Conservation (phyloP, 257 asterid genomes). For the Primulina eburnea region DNA sequence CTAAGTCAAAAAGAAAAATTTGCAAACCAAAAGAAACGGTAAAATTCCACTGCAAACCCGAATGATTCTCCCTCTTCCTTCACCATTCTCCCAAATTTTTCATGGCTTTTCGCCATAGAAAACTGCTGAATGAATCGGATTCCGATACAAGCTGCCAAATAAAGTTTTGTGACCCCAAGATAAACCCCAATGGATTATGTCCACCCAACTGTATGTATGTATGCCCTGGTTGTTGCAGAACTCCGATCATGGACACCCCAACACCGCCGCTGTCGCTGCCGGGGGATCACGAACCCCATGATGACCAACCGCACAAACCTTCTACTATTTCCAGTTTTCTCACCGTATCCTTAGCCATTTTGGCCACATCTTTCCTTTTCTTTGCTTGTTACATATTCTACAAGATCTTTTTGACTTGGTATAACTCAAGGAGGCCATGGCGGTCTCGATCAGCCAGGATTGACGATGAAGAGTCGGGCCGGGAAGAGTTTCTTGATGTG, state of each 20-base stretch:
- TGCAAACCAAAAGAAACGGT: too few species aligned
- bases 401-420: conserved; percentile 27
- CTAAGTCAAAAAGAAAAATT: conserved; percentile 28
- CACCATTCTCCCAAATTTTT: not conserved
- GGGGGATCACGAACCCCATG: not conserved
- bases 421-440: conserved; percentile 12
- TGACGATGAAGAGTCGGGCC: conserved; percentile 26
- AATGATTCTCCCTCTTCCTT: not conserved
- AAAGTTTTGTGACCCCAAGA: conserved; percentile 9
- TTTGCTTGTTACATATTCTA: conserved; percentile 43
- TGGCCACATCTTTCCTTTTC: conserved; percentile 41
- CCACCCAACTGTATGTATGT: conserved; percentile 17
- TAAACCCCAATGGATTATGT: conserved; percentile 26
- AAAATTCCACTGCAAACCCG: too few species aligned
- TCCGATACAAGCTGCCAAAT: conserved; percentile 24
- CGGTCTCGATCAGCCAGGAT: not conserved
- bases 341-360: conserved; percentile 33
- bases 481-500: conserved; percentile 36
- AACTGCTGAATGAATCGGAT: conserved; percentile 30
- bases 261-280: conserved; percentile 26
- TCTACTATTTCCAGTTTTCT: conserved; percentile 29
- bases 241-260: not conserved
- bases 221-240: conserved; percentile 33
- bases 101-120: conserved; percentile 49
- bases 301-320: not conserved